Evolutionary conservation across 148 eudicot species (phyloP).

Genomic region (Limonium bicolor): DNA sequence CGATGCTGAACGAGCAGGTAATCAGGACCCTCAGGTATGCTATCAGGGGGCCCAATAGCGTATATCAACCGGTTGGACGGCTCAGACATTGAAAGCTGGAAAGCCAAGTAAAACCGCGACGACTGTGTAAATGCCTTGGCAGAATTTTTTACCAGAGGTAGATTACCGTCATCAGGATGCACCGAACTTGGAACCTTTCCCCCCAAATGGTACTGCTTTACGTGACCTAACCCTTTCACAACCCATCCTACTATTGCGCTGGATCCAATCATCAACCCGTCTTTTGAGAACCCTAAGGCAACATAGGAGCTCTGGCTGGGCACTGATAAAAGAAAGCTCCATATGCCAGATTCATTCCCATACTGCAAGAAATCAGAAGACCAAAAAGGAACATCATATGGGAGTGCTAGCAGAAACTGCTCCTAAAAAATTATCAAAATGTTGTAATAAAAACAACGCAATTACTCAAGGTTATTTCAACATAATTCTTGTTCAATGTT

Average conservation of each 20-base stretch:
- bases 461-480: too few species aligned
- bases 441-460: too few species aligned
- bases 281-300: slow-evolving; percentile 54
- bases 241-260: slow-evolving; percentile 84
- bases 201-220: slow-evolving; percentile 30
- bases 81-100: slow-evolving; percentile 30
- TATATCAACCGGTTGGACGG: slow-evolving; percentile 29
- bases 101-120: slow-evolving; percentile 36
- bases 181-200: slow-evolving; percentile 20
- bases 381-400: too few species aligned
- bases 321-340: slow-evolving; percentile 78
- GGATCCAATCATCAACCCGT: slow-evolving; percentile 55
- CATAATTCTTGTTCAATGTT: too few species aligned
- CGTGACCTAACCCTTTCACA: slow-evolving; percentile 11
- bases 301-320: slow-evolving; percentile 31
- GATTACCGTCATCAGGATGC: slow-evolving; percentile 28
- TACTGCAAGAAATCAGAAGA: too few species aligned
- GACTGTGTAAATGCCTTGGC: slow-evolving; percentile 6
- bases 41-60: slow-evolving; percentile 33
- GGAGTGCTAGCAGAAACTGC: too few species aligned
- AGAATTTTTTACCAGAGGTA: slow-evolving; percentile 22
- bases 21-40: slow-evolving; percentile 14
- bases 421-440: too few species aligned
- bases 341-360: slow-evolving; percentile 18
- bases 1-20: slow-evolving; percentile 26